phyloP scores from a whole-genome alignment of 352 stramenopile species.

The Hyaloperonospora brassicae region DNA sequence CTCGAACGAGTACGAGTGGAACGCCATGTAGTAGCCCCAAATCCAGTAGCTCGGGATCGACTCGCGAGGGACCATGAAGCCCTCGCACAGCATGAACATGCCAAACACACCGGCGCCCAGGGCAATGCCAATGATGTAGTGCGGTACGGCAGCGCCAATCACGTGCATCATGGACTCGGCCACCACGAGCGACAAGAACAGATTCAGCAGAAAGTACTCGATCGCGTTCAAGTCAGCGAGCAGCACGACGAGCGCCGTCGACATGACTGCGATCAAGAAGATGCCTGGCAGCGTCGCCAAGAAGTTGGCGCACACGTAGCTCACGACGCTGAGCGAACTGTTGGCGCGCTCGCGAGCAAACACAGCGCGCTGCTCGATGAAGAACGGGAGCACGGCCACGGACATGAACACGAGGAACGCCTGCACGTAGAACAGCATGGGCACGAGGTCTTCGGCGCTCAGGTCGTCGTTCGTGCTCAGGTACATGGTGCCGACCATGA shows the following conservation, averaged over 20 bases:
- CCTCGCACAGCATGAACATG: conserved; percentile 77
- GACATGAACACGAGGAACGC: conserved; percentile 88
- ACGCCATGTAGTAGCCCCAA: conserved; percentile 80
- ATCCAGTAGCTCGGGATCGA: conserved; percentile 61
- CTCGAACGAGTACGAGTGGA: conserved; percentile 80
- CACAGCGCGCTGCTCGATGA: conserved; percentile 78
- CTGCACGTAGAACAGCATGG: conserved; percentile 79
- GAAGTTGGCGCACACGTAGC: conserved; percentile 69
- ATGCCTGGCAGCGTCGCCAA: conserved; percentile 60
- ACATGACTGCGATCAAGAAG: conserved; percentile 53
- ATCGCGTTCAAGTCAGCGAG: conserved; percentile 49
- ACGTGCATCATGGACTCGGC: conserved; percentile 77
- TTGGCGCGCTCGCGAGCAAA: conserved; percentile 52
- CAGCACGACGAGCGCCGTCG: conserved; percentile 39
- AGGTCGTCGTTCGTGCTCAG: conserved; percentile 40
- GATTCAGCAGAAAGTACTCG: conserved; percentile 47
- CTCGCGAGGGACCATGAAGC: conserved; percentile 58
- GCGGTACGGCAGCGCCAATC: conserved; percentile 54
- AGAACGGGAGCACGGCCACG: conserved; percentile 79
- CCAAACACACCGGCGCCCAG: conserved; percentile 60
- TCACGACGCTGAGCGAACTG: conserved; percentile 61
- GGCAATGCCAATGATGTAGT: conserved; percentile 80
- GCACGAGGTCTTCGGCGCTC: conserved; percentile 33
- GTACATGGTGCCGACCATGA: conserved; percentile 73
- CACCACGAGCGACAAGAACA: conserved; percentile 67